phyloP scores from a whole-genome alignment of 768 basidiomycete species.

The Tulasnella sp. region DNA sequence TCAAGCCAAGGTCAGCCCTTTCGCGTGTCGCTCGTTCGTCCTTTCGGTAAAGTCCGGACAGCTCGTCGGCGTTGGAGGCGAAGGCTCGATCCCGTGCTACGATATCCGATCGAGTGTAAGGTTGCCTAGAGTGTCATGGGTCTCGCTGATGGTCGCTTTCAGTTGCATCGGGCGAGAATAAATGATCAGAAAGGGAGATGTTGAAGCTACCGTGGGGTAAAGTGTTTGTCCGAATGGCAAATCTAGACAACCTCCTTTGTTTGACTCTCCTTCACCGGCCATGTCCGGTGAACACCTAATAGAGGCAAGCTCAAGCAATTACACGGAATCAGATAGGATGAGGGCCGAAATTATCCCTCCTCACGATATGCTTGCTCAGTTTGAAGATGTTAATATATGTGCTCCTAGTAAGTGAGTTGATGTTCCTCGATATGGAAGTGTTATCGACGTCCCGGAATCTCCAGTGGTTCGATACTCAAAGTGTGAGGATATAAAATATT shows the following conservation, averaged over 20 bases:
- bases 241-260: background rate
- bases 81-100: background rate
- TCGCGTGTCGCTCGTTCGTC: too few species aligned
- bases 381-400: conserved; percentile 40
- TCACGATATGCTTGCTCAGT: conserved; percentile 38
- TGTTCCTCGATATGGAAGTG: conserved; percentile 20
- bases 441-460: background rate
- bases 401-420: conserved; percentile 17
- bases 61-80: too few species aligned
- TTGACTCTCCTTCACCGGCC: background rate
- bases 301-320: background rate
- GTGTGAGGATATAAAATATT: conserved; percentile 30
- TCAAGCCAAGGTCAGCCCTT: too few species aligned
- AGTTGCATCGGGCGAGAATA: too few species aligned
- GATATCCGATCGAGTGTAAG: background rate
- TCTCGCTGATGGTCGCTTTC: background rate
- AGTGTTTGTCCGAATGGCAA: background rate
- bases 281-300: background rate
- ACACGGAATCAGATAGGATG: background rate
- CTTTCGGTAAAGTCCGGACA: too few species aligned
- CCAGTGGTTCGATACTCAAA: conserved; percentile 46
- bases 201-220: too few species aligned
- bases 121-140: background rate
- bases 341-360: conserved; percentile 34
- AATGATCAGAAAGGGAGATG: too few species aligned